phyloP scores from a whole-genome alignment of 2,329 filamentous ascomycete species.

The Setomelanomma holmii region DNA sequence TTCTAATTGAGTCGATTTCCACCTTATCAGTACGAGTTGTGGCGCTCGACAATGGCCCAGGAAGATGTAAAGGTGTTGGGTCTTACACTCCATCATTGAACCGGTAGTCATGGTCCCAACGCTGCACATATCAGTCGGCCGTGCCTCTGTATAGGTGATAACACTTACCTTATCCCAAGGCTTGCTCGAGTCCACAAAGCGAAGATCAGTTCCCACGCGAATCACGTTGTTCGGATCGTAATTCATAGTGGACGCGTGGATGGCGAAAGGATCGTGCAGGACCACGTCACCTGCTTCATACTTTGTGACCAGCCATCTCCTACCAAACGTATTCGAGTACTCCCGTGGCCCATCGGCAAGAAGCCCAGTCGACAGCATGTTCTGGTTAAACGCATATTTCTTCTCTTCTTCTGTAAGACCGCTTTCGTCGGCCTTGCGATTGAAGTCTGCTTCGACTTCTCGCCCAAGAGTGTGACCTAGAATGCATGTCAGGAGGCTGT shows the following conservation, averaged over 20 bases:
- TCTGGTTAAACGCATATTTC: slow-evolving; percentile 56
- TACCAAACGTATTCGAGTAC: slow-evolving; percentile 53
- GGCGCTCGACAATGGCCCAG: background rate
- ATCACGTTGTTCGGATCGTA: slow-evolving; percentile 60
- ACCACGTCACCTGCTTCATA: slow-evolving; percentile 64
- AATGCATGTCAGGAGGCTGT: background rate
- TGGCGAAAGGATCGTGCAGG: slow-evolving; percentile 46
- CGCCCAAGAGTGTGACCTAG: slow-evolving; percentile 55
- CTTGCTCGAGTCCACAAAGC: slow-evolving; percentile 61
- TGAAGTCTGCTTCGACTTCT: slow-evolving; percentile 61
- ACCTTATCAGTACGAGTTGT: background rate
- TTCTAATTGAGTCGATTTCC: background rate
- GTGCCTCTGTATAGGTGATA: background rate
- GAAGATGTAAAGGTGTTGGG: background rate
- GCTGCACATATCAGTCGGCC: slow-evolving; percentile 23
- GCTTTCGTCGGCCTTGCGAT: slow-evolving; percentile 54
- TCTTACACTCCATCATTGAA: slow-evolving; percentile 39
- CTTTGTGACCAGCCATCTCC: slow-evolving; percentile 59
- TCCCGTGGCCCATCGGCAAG: slow-evolving; percentile 59
- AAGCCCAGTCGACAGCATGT: slow-evolving; percentile 65
- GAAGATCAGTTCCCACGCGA: slow-evolving; percentile 63
- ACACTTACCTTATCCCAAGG: slow-evolving; percentile 58
- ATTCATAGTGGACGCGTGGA: slow-evolving; percentile 65
- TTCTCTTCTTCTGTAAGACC: slow-evolving; percentile 62
- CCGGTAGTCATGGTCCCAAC: slow-evolving; percentile 42